Percentiles rank a stretch among this genome's conserved stretches.
Evolutionary conservation across 148 eudicot genomes (phyloP).

Genomic region (Rhododendron vialii): DNA sequence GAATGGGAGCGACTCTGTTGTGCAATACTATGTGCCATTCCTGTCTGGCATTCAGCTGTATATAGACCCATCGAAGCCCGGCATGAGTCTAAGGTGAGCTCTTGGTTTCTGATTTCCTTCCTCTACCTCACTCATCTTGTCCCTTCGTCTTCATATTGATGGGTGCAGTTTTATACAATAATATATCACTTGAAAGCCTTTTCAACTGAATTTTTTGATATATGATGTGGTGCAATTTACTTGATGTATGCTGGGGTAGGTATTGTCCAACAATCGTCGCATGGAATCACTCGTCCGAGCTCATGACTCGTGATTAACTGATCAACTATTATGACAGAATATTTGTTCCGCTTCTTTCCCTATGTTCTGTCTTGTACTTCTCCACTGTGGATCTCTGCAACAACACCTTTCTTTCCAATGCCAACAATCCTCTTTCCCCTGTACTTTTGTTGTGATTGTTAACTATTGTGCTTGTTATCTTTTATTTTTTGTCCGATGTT

Average conservation of each 20-base stretch:
- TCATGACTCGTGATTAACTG: not conserved
- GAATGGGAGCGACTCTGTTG: slow-evolving; percentile 71
- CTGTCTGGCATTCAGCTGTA: slow-evolving; percentile 88
- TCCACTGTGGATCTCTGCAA: not conserved
- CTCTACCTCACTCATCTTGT: not conserved
- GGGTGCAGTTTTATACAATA: not conserved
- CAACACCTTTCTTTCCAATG: not conserved
- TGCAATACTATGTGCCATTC: slow-evolving; percentile 90
- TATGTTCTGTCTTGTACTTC: not conserved
- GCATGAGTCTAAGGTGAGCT: slow-evolving; percentile 44
- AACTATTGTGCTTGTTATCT: not conserved
- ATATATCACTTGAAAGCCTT: not conserved
- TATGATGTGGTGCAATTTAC: not conserved
- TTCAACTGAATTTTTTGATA: not conserved
- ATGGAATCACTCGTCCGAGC: not conserved
- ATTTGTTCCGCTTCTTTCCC: not conserved
- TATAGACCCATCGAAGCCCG: slow-evolving; percentile 52
- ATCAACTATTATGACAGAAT: not conserved
- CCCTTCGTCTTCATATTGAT: not conserved
- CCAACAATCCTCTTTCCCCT: not conserved
- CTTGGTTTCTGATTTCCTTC: slow-evolving; percentile 5
- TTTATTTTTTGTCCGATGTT: not conserved
- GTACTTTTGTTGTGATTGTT: not conserved
- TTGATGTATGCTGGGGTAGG: not conserved
- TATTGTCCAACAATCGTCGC: not conserved